Evolutionary conservation across 2,329 filamentous ascomycete species (phyloP).

Genomic region (Aspergillus chevalieri): DNA sequence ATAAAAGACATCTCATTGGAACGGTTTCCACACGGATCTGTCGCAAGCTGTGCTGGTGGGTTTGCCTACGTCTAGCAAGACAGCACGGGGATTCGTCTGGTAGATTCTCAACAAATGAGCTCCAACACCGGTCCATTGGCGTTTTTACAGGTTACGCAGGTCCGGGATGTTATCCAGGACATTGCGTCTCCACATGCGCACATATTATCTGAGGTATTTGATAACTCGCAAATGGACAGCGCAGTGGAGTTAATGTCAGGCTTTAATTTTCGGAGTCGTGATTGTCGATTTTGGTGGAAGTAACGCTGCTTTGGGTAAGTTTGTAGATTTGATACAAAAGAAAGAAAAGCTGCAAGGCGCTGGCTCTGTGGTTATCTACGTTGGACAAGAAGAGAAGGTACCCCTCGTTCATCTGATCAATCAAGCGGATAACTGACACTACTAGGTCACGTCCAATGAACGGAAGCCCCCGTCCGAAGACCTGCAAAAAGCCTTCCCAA

Average conservation of each 20-base stretch:
- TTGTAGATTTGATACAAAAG: slow-evolving; percentile 4
- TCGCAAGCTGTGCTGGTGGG: slow-evolving; percentile 27
- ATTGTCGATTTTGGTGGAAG: slow-evolving; percentile 14
- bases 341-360: background rate
- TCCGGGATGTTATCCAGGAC: slow-evolving; percentile 6
- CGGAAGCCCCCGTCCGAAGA: background rate
- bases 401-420: background rate
- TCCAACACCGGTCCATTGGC: slow-evolving; percentile 12
- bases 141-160: slow-evolving; percentile 23
- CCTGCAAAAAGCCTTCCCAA: slow-evolving; percentile 2
- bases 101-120: slow-evolving; percentile 13
- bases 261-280: slow-evolving; percentile 5
- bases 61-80: slow-evolving; percentile 26
- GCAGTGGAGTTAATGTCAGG: slow-evolving; percentile 7
- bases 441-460: slow-evolving; percentile 3
- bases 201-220: slow-evolving; percentile 7
- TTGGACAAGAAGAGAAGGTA: slow-evolving; percentile 15
- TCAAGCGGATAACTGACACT: background rate
- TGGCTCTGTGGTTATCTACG: slow-evolving; percentile 7
- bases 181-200: slow-evolving; percentile 2
- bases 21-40: slow-evolving; percentile 26
- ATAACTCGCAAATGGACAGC: slow-evolving; percentile 3
- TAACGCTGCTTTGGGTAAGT: background rate
- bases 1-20: slow-evolving; percentile 17
- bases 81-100: slow-evolving; percentile 22